A percentile compares a stretch with the other conserved stretches of the same genome.
Evolutionary conservation across 1,284 basidiomycete genomes (phyloP).

Genomic region (Moniliella sp.): DNA sequence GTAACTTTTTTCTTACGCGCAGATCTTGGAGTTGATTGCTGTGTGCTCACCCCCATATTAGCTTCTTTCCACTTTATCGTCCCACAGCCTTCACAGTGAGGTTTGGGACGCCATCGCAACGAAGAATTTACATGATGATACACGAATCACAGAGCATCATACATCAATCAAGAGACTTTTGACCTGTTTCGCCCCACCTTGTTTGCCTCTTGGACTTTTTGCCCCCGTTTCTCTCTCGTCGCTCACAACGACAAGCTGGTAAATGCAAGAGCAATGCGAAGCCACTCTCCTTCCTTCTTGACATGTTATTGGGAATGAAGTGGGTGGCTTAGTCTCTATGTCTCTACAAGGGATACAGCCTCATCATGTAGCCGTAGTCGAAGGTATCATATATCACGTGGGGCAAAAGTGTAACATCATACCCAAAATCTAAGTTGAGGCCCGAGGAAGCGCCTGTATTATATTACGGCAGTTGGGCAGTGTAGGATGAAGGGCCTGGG

Average conservation of each 20-base stretch:
- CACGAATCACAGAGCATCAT: slow-evolving; percentile 51
- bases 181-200: slow-evolving; percentile 52
- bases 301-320: slow-evolving; percentile 90
- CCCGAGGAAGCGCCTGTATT: too few species aligned
- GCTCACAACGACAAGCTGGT: slow-evolving; percentile 59
- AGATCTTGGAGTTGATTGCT: slow-evolving; percentile 60
- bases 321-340: too few species aligned
- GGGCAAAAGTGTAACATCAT: too few species aligned
- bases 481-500: too few species aligned
- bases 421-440: too few species aligned
- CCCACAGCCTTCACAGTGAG: slow-evolving; percentile 50
- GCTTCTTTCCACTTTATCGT: slow-evolving; percentile 85
- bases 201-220: slow-evolving; percentile 61
- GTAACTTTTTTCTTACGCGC: slow-evolving; percentile 80
- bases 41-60: slow-evolving; percentile 86
- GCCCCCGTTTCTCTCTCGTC: slow-evolving; percentile 61
- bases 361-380: too few species aligned
- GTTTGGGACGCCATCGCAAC: slow-evolving; percentile 70
- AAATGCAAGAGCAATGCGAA: slow-evolving; percentile 62
- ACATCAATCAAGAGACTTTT: slow-evolving; percentile 56
- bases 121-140: too few species aligned
- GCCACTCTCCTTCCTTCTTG: slow-evolving; percentile 61
- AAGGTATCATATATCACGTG: too few species aligned
- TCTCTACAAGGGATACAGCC: too few species aligned
- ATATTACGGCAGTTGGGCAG: too few species aligned